Evolutionary conservation across 129 eudicot genomes (phyloP).

Genomic region (Flaveria ramosissima): DNA sequence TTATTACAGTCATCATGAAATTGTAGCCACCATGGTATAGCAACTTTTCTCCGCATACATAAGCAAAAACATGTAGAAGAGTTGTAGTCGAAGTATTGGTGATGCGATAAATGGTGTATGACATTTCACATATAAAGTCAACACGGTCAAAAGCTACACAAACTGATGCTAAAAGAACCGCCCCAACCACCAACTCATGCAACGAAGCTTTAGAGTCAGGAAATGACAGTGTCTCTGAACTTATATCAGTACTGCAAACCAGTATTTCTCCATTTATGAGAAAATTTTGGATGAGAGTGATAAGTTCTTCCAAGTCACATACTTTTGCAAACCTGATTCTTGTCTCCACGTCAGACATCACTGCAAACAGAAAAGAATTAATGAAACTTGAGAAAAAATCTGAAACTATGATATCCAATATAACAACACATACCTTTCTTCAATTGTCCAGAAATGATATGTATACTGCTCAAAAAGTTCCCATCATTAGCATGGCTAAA

Average conservation of each 20-base stretch:
- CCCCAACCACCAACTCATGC: constrained; percentile 54
- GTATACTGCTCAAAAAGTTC: constrained; percentile 32
- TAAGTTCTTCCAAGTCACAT: constrained; percentile 50
- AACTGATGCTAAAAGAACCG: constrained; percentile 57
- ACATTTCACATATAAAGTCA: constrained; percentile 65
- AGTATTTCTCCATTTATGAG: constrained; percentile 45
- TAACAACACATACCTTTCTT: constrained; percentile 48
- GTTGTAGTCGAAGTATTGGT: constrained; percentile 37
- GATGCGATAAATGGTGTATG: constrained; percentile 51
- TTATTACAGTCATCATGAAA: constrained; percentile 51
- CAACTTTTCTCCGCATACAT: constrained; percentile 59
- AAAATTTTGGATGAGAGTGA: constrained; percentile 62
- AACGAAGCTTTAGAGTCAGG: constrained; percentile 47
- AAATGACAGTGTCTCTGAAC: constrained; percentile 24
- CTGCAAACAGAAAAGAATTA: constrained; percentile 44
- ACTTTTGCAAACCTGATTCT: constrained; percentile 44
- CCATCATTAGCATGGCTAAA: constrained; percentile 25
- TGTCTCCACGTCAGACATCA: constrained; percentile 45
- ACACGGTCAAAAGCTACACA: constrained; percentile 58
- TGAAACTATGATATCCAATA: constrained; percentile 3
- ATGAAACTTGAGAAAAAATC: neutral
- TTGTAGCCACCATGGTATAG: constrained; percentile 41
- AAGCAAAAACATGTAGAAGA: constrained; percentile 73
- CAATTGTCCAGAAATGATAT: constrained; percentile 42
- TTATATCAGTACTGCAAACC: constrained; percentile 27